These are phyloP conservation scores for Tritrichomonas foetus DNA, from an alignment of 208 protist species.

Conservation along the genomic window DNA sequence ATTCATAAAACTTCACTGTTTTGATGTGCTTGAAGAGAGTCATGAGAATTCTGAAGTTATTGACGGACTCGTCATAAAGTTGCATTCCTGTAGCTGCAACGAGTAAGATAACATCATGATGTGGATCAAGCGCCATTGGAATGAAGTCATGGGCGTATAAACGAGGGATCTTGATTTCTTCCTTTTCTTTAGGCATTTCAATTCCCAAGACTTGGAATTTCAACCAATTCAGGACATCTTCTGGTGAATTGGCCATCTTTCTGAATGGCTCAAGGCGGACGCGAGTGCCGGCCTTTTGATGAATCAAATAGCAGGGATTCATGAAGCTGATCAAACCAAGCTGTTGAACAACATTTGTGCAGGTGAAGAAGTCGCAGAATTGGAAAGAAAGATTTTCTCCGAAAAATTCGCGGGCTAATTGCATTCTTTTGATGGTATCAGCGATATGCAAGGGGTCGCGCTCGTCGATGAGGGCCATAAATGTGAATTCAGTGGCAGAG, in stretches of 20 bases:
- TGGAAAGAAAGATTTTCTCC: not conserved
- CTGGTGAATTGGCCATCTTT: not conserved
- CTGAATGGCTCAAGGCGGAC: not conserved
- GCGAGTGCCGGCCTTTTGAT: not conserved
- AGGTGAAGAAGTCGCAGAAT: not conserved
- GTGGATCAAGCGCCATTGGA: not conserved
- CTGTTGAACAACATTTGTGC: not conserved
- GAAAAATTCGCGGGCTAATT: not conserved
- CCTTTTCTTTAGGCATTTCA: not conserved
- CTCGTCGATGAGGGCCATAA: not conserved
- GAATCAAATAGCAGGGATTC: not conserved
- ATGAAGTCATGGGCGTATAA: not conserved
- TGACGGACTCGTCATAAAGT: not conserved
- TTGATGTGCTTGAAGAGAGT: not conserved
- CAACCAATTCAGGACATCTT: not conserved
- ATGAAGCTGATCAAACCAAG: not conserved
- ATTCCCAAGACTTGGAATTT: not conserved
- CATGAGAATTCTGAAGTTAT: not conserved
- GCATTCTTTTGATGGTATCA: not conserved
- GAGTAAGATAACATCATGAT: not conserved
- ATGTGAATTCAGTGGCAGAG: not conserved
- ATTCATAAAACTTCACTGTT: not conserved
- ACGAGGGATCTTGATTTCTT: not conserved
- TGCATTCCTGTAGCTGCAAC: not conserved
- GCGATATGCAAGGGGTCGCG: not conserved